phyloP scores from a whole-genome alignment of 495 filamentous ascomycete genomes.

The Xylaria intraflava region DNA sequence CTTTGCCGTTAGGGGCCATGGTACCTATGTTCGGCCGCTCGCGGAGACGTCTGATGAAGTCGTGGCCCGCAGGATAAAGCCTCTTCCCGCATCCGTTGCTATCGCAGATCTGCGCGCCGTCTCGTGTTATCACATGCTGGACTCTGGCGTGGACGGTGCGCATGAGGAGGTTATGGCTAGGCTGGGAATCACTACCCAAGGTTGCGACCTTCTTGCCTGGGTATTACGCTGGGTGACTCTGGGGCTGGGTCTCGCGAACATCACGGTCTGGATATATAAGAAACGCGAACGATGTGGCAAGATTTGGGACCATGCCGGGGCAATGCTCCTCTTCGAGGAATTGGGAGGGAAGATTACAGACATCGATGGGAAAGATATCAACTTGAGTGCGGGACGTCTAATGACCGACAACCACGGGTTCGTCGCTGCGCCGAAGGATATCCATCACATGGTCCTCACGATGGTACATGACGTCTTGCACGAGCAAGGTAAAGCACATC shows the following conservation, averaged over 20 bases:
- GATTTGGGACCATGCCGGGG: conserved; percentile 68
- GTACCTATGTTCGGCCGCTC: conserved; percentile 48
- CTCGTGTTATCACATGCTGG: conserved; percentile 33
- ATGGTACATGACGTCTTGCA: conserved; percentile 27
- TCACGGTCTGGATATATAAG: conserved; percentile 56
- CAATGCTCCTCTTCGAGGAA: conserved; percentile 61
- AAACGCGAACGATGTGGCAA: conserved; percentile 47
- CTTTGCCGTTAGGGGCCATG: conserved; percentile 50
- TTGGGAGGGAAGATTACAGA: conserved; percentile 59
- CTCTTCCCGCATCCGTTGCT: conserved; percentile 20
- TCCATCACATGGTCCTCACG: conserved; percentile 32
- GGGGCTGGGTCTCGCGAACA: conserved; percentile 53
- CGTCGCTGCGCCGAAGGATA: conserved; percentile 34
- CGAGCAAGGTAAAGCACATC: conserved; percentile 26
- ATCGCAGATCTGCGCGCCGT: conserved; percentile 30
- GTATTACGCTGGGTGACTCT: conserved; percentile 60
- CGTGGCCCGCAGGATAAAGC: conserved; percentile 14
- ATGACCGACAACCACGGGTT: conserved; percentile 43
- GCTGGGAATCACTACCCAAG: conserved; percentile 43
- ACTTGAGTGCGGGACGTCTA: conserved; percentile 33
- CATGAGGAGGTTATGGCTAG: conserved; percentile 40
- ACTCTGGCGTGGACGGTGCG: conserved; percentile 39
- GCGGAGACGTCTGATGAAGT: conserved; percentile 9
- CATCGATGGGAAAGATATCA: conserved; percentile 43
- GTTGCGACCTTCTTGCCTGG: conserved; percentile 54